A percentile compares a stretch with the other conserved stretches of the same genome.
phyloP scores from a whole-genome alignment of 768 basidiomycete genomes.

The Amanita subjunquillea region DNA sequence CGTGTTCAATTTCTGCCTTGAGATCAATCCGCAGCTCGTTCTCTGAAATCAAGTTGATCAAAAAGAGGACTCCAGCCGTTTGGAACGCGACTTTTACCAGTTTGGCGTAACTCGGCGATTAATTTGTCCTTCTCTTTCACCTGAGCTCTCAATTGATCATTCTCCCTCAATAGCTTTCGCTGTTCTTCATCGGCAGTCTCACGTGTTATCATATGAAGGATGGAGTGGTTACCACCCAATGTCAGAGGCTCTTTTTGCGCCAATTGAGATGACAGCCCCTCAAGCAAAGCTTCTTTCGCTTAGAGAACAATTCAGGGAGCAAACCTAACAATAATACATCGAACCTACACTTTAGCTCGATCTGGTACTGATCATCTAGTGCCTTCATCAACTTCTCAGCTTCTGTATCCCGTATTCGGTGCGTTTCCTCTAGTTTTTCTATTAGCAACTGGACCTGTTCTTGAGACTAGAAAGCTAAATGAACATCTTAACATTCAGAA shows the following conservation, averaged over 20 bases:
- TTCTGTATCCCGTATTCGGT: conserved; percentile 52
- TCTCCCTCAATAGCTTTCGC: conserved; percentile 36
- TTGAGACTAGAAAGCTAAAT: conserved; percentile 21
- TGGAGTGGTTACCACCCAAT: conserved; percentile 34
- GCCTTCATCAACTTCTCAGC: conserved; percentile 45
- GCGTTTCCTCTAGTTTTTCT: conserved; percentile 48
- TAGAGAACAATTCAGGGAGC: background rate
- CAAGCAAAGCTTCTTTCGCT: conserved; percentile 23
- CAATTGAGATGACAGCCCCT: conserved; percentile 45
- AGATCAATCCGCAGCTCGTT: conserved; percentile 43
- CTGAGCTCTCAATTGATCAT: conserved; percentile 29
- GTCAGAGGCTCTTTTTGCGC: conserved; percentile 45
- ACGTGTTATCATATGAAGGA: conserved; percentile 60
- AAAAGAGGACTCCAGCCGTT: background rate
- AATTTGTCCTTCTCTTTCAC: conserved; percentile 34
- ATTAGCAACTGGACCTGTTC: conserved; percentile 36
- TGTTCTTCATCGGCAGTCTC: conserved; percentile 68
- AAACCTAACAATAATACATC: background rate
- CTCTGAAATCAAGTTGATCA: conserved; percentile 23
- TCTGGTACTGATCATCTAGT: conserved; percentile 40
- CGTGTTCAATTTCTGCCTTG: conserved; percentile 52
- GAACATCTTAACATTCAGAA: background rate
- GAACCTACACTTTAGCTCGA: conserved; percentile 37
- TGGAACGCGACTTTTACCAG: conserved; percentile 25
- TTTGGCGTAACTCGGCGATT: conserved; percentile 35